Evolutionary conservation across 2,329 filamentous ascomycete genomes (phyloP), one percentile per base, ranked within the genome.

Genomic region (Neodidymelliopsis sp.): DNA sequence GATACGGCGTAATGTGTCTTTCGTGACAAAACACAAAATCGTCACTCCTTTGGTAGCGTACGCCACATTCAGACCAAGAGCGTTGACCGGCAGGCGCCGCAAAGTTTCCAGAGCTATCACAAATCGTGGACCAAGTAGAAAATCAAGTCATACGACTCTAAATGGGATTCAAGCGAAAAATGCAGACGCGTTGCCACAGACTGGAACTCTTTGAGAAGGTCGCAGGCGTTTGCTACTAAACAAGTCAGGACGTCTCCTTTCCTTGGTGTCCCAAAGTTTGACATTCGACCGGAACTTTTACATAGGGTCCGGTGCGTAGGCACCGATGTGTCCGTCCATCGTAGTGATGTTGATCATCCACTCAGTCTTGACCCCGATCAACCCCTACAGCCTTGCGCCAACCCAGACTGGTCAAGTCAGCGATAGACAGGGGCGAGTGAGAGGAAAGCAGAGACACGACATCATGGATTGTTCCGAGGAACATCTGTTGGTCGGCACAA

Each of bases 321-420:
- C 38, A 36, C 34, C 38, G 34, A 28, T 23, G 47, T 31, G 28
- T 10, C 28, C 34, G 19, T 31, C 20, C 24, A 27, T 12, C 28
- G 39, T 31, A 50, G 47, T 30, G 29, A 40, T 35, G 24, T 24
- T 45, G 20, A 39, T 40, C 35, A 20, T 31, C 40, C 10, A 30
- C 13, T 28, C 39, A 30, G 19, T 34, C 20, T 35, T 23, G 47
- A n/a, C 28, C 10, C 7, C 20, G 30, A 16, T 24, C 39, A n/a
- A n/a, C n/a, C 38, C n/a, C 27, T 12, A 12, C 35, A 50, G 47
- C 47, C 35, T 40, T 50, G 40, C 47, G 38, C 34, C 40, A 45
- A 40, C 38, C 36, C 40, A 44, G 12, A 18, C 20, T 18, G 2
- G 20, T 33, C 30, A 33, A 9, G 12, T 10, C 12, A n/a, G 46